Evolutionary conservation across 1,139 yeast species (phyloP).

Genomic region (Meyerozyma athensensis): DNA sequence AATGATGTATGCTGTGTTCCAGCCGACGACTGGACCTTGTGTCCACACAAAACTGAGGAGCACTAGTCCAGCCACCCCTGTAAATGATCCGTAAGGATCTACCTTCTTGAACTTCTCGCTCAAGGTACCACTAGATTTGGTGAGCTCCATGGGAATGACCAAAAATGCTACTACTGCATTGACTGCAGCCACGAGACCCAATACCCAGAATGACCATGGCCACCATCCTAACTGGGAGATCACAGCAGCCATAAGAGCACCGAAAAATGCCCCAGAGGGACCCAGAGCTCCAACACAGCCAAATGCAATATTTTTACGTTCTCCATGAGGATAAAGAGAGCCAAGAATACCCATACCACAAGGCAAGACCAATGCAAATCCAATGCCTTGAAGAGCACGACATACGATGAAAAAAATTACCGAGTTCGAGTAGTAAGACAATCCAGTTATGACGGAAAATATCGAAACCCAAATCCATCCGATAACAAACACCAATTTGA

Average conservation of each 20-base stretch:
- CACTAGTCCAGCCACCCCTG: slow-evolving; percentile 45
- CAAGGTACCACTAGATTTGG: slow-evolving; percentile 6
- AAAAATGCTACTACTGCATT: slow-evolving; percentile 24
- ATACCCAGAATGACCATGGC: slow-evolving; percentile 52
- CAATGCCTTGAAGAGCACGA: slow-evolving; percentile 53
- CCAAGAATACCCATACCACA: slow-evolving; percentile 52
- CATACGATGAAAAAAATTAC: slow-evolving; percentile 45
- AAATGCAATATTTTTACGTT: slow-evolving; percentile 47
- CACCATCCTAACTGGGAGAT: slow-evolving; percentile 40
- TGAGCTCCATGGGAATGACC: slow-evolving; percentile 27
- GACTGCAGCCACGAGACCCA: slow-evolving; percentile 31
- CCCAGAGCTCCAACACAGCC: slow-evolving; percentile 52
- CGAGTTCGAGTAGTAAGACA: slow-evolving; percentile 39
- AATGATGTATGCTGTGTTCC: slow-evolving; percentile 43
- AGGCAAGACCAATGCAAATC: slow-evolving; percentile 49
- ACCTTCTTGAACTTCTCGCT: slow-evolving; percentile 18
- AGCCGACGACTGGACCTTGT: slow-evolving; percentile 52
- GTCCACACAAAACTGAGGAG: slow-evolving; percentile 50
- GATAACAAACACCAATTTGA: slow-evolving; percentile 33
- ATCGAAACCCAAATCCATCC: slow-evolving; percentile 44
- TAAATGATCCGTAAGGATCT: slow-evolving; percentile 42
- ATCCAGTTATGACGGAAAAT: slow-evolving; percentile 47
- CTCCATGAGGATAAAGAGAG: slow-evolving; percentile 39
- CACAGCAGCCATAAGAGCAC: slow-evolving; percentile 45
- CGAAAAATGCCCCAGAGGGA: slow-evolving; percentile 50